These are phyloP conservation scores for Cornus controversa DNA, from an alignment of 148 eudicot species.

Conservation along the genomic window DNA sequence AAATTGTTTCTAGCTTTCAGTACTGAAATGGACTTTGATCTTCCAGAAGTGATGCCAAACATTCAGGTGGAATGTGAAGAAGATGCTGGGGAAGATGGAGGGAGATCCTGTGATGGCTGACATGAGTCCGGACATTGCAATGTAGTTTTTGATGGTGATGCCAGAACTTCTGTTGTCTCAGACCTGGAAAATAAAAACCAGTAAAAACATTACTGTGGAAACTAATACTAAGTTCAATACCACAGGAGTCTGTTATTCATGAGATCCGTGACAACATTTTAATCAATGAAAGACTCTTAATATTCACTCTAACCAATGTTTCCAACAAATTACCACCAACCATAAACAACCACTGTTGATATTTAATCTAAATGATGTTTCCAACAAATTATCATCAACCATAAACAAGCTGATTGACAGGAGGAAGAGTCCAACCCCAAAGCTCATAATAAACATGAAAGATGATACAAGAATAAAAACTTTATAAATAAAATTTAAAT, in stretches of 20 bases:
- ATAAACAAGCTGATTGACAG: not conserved
- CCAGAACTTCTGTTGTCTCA: not conserved
- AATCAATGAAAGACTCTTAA: too few relatives aligned
- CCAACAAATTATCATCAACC: too few relatives aligned
- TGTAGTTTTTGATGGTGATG: not conserved
- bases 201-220: not conserved
- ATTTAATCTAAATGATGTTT: too few relatives aligned
- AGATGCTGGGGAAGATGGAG: not conserved
- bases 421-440: too few relatives aligned
- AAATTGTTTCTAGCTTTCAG: not conserved
- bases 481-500: too few relatives aligned
- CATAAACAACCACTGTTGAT: not conserved
- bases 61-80: not conserved
- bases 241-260: not conserved
- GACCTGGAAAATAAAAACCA: not conserved
- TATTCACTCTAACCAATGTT: too few relatives aligned
- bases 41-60: not conserved
- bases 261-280: not conserved
- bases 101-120: not conserved
- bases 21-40: not conserved
- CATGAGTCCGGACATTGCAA: not conserved
- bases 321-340: too few relatives aligned
- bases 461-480: too few relatives aligned
- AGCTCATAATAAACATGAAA: too few relatives aligned
- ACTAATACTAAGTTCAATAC: not conserved